A percentile compares a stretch with the other conserved stretches of the same genome.
These are phyloP conservation scores for Typha latifolia DNA, from an alignment of 176 grass and related monocot genomes.

Conservation along the genomic window DNA sequence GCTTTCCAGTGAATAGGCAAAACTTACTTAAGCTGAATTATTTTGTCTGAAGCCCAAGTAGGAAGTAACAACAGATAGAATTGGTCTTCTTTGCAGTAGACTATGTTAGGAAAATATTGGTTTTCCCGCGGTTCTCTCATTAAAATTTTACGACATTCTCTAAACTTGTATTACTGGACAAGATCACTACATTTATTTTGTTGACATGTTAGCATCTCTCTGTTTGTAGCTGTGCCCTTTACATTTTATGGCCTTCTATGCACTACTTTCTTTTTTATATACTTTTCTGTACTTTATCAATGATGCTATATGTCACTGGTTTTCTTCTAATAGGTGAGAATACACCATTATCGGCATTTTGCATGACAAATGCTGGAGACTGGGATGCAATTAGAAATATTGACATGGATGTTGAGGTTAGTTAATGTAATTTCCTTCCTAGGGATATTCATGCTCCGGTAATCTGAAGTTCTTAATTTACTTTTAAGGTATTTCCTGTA, in stretches of 20 bases:
- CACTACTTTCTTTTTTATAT: neutral
- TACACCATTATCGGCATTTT: slow-evolving; percentile 65
- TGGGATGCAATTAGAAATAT: slow-evolving; percentile 83
- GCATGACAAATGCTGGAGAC: slow-evolving; percentile 53
- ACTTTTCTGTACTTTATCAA: slow-evolving; percentile 2
- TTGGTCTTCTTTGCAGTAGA: too few species aligned
- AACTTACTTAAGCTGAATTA: too few species aligned
- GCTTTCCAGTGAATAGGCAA: too few species aligned
- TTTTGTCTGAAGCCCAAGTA: too few species aligned
- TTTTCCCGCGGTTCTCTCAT: too few species aligned
- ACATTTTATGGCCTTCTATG: neutral
- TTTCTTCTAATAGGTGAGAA: slow-evolving; percentile 43
- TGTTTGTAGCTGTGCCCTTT: neutral
- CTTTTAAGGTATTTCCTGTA: neutral
- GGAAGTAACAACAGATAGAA: too few species aligned
- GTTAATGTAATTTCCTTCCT: neutral
- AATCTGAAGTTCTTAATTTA: neutral
- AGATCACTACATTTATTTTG: neutral
- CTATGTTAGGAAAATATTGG: too few species aligned
- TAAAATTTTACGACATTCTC: too few species aligned
- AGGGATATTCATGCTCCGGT: neutral
- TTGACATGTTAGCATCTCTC: neutral
- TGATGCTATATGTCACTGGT: slow-evolving; percentile 6
- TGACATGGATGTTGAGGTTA: slow-evolving; percentile 85
- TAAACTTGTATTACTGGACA: too few species aligned